These are phyloP conservation scores for Chondrostereum purpureum DNA, from an alignment of 1,284 basidiomycete species.

Conservation along the genomic window DNA sequence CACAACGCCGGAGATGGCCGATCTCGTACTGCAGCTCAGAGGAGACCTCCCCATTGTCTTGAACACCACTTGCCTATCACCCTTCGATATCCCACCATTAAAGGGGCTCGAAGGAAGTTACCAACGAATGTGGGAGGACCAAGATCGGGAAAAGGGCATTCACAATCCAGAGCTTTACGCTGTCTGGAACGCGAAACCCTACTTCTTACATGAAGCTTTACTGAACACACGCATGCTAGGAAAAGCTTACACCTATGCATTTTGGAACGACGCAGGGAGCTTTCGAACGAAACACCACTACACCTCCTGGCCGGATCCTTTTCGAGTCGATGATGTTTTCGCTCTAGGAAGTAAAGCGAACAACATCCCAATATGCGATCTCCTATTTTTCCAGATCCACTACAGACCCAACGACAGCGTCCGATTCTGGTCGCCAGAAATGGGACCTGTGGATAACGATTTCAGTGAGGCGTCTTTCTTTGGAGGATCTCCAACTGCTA, in stretches of 20 bases:
- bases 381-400: conserved; percentile 39
- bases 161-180: conserved; percentile 46
- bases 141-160: conserved; percentile 32
- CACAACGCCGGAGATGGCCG: conserved; percentile 33
- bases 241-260: conserved; percentile 38
- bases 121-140: conserved; percentile 29
- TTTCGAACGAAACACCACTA: conserved; percentile 36
- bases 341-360: conserved; percentile 22
- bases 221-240: conserved; percentile 18
- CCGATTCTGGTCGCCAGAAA: conserved; percentile 33
- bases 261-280: conserved; percentile 49
- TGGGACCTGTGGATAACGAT: conserved; percentile 42
- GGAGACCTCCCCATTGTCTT: conserved; percentile 31
- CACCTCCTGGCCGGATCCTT: conserved; percentile 36
- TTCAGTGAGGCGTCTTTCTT: conserved; percentile 55
- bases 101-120: conserved; percentile 27
- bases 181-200: conserved; percentile 48
- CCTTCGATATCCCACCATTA: conserved; percentile 43
- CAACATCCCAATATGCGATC: conserved; percentile 25
- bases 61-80: conserved; percentile 37
- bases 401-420: conserved; percentile 24
- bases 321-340: conserved; percentile 34
- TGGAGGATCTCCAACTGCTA: conserved; percentile 34
- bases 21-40: conserved; percentile 24
- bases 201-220: conserved; percentile 36